Percentiles rank a stretch among this genome's conserved stretches.
phyloP scores from a whole-genome alignment of 2,329 filamentous ascomycete species.

The Aspergillus awamori region DNA sequence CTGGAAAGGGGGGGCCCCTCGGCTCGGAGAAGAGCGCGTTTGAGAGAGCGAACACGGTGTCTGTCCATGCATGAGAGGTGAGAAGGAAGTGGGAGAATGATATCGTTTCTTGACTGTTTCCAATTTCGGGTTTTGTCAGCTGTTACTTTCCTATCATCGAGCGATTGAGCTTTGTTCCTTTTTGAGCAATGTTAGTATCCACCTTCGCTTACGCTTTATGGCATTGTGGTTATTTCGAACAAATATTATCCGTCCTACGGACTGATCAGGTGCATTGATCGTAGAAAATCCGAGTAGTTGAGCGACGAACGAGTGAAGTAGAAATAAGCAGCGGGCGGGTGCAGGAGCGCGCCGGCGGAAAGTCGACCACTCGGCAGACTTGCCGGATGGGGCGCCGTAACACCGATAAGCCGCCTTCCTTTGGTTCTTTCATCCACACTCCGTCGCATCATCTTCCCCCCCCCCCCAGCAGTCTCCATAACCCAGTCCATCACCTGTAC shows the following conservation, averaged over 20 bases:
- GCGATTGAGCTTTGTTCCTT: constrained; percentile 3
- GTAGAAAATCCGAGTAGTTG: neutral
- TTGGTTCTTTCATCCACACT: neutral
- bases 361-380: constrained; percentile 10
- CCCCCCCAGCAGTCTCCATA: neutral
- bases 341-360: neutral
- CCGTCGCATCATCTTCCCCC: neutral
- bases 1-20: constrained; percentile 68
- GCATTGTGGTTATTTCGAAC: neutral
- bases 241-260: too few relatives aligned
- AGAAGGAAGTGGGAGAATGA: constrained; percentile 7
- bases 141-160: neutral
- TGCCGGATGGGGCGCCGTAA: constrained; percentile 10
- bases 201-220: neutral
- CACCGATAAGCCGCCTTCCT: constrained; percentile 7
- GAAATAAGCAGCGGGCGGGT: constrained; percentile 1
- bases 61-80: constrained; percentile 1
- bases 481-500: neutral
- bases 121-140: neutral
- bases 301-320: neutral
- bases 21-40: constrained; percentile 57
- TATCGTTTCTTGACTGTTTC: neutral
- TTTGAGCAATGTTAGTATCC: neutral
- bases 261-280: neutral
- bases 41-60: constrained; percentile 8